phyloP scores from a whole-genome alignment of 345 rosid species.

The Zanthoxylum bungeanum region DNA sequence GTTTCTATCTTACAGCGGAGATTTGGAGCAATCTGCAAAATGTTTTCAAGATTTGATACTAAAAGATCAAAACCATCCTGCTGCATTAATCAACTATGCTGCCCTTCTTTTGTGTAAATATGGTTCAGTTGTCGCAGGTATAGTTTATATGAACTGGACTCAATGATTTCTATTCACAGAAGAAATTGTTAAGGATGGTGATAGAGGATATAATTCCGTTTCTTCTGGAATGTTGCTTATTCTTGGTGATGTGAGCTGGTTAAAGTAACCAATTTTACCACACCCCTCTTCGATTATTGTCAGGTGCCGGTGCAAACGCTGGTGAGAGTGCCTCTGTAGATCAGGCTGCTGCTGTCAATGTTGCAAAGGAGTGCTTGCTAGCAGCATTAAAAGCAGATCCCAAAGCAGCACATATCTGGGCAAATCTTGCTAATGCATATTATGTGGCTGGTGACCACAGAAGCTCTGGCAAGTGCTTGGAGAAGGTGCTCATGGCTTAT shows the following conservation, averaged over 20 bases:
- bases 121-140: conserved; percentile 83
- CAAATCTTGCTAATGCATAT: conserved; percentile 82
- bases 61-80: conserved; percentile 93
- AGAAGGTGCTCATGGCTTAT: conserved; percentile 87
- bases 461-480: conserved; percentile 93
- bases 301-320: conserved; percentile 89
- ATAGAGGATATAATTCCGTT: conserved; percentile 1
- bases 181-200: neutral
- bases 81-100: conserved; percentile 82
- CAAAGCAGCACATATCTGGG: conserved; percentile 77
- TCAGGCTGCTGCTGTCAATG: conserved; percentile 57
- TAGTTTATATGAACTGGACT: conserved; percentile 17
- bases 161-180: neutral
- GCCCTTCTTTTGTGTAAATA: conserved; percentile 75
- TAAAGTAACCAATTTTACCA: neutral
- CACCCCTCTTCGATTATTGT: conserved; percentile 12
- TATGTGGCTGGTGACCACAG: conserved; percentile 71
- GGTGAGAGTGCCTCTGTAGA: conserved; percentile 54
- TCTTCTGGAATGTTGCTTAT: conserved; percentile 1
- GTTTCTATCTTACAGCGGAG: conserved; percentile 54
- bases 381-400: conserved; percentile 74
- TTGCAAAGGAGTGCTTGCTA: conserved; percentile 84
- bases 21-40: conserved; percentile 75
- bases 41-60: conserved; percentile 84
- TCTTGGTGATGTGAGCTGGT: conserved; percentile 6